These are phyloP conservation scores for Picea sitchensis DNA, from an alignment of 75 land plant species.

Conservation along the genomic window DNA sequence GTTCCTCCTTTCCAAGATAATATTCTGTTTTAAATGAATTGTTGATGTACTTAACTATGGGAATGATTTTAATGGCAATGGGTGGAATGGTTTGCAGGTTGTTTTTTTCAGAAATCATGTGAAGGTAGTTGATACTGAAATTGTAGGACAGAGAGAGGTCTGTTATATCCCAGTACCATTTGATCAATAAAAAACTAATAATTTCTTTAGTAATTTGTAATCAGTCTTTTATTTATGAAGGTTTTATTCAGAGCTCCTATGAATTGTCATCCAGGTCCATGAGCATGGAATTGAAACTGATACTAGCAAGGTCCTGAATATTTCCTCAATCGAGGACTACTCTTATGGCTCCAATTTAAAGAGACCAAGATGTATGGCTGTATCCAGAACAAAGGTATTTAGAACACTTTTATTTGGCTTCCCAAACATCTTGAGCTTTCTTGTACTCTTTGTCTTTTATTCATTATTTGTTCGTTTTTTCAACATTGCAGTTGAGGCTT, in stretches of 20 bases:
- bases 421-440: background rate
- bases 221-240: background rate
- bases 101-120: constrained; percentile 33
- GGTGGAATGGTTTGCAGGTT: constrained; percentile 30
- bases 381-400: constrained; percentile 49
- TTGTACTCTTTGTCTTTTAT: too few relatives aligned
- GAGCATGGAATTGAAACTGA: background rate
- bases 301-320: background rate
- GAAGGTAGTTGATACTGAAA: constrained; percentile 20
- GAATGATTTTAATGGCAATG: background rate
- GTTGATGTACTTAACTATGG: background rate
- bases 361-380: constrained; percentile 22
- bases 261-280: background rate
- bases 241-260: background rate
- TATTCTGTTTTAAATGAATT: background rate
- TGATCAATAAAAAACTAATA: background rate
- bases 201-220: background rate
- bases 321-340: constrained; percentile 24
- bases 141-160: background rate
- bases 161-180: background rate
- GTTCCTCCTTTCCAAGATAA: background rate
- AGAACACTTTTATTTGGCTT: background rate
- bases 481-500: constrained; percentile 27
- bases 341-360: constrained; percentile 17
- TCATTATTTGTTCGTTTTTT: background rate